A percentile compares a stretch with the other conserved stretches of the same genome.
These are phyloP conservation scores for Rhizopogon vinicolor DNA, from an alignment of 768 basidiomycete genomes.

Conservation along the genomic window DNA sequence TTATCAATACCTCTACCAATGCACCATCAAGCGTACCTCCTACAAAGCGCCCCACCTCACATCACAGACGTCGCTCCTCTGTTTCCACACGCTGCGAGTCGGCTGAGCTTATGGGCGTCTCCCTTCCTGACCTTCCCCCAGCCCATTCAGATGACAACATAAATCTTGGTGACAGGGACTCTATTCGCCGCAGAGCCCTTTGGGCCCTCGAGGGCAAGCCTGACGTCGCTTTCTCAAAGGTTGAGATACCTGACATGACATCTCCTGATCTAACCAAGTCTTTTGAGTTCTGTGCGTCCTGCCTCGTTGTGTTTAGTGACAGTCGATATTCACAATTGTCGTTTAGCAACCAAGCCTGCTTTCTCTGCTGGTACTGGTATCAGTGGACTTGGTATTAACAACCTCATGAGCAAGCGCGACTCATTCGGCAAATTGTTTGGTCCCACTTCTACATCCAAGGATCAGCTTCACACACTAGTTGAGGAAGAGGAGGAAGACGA, in stretches of 20 bases:
- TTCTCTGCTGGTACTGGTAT: slow-evolving; percentile 46
- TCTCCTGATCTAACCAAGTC: slow-evolving; percentile 53
- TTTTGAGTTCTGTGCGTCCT: slow-evolving; percentile 63
- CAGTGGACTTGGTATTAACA: slow-evolving; percentile 36
- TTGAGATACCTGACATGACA: slow-evolving; percentile 79
- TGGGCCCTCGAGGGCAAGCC: slow-evolving; percentile 86
- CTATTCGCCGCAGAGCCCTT: slow-evolving; percentile 76
- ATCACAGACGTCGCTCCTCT: slow-evolving; percentile 81
- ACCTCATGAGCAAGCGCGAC: slow-evolving; percentile 64
- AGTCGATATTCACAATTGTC: neutral
- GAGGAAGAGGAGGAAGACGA: slow-evolving; percentile 90
- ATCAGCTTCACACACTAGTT: slow-evolving; percentile 72
- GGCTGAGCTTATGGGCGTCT: slow-evolving; percentile 85
- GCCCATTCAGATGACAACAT: slow-evolving; percentile 63
- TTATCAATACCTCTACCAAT: slow-evolving; percentile 28
- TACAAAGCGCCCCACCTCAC: slow-evolving; percentile 62
- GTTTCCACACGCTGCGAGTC: slow-evolving; percentile 89
- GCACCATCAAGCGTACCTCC: slow-evolving; percentile 16
- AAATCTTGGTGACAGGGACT: slow-evolving; percentile 69
- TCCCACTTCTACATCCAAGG: slow-evolving; percentile 60
- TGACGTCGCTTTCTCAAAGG: slow-evolving; percentile 63
- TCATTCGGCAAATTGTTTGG: slow-evolving; percentile 71
- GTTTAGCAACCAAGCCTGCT: slow-evolving; percentile 56
- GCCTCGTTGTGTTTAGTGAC: slow-evolving; percentile 4
- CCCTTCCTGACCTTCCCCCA: slow-evolving; percentile 60